Evolutionary conservation across 805 yeast genomes (phyloP).

Genomic region (Kazachstania africana): DNA sequence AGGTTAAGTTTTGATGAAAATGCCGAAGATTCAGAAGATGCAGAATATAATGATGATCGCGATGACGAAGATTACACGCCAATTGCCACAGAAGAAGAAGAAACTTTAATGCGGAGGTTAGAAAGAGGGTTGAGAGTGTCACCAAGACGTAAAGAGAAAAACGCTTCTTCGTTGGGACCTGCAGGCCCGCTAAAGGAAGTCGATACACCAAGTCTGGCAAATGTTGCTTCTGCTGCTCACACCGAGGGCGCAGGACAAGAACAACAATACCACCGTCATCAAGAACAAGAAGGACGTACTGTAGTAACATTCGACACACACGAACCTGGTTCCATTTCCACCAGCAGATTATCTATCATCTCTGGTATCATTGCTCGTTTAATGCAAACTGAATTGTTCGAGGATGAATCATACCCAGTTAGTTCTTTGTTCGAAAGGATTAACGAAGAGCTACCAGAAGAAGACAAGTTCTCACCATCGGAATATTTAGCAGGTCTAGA

Average conservation of each 20-base stretch:
- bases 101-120: slow-evolving; percentile 19
- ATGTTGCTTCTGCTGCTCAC: slow-evolving; percentile 8
- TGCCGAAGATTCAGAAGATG: slow-evolving; percentile 22
- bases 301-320: slow-evolving; percentile 9
- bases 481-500: slow-evolving; percentile 36
- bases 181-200: slow-evolving; percentile 18
- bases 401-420: slow-evolving; percentile 33
- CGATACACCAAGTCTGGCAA: slow-evolving; percentile 11
- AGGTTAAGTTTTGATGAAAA: slow-evolving; percentile 20
- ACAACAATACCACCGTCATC: slow-evolving; percentile 12
- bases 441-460: slow-evolving; percentile 35
- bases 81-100: slow-evolving; percentile 22
- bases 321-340: slow-evolving; percentile 33
- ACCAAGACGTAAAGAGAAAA: slow-evolving; percentile 17
- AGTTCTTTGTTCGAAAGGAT: slow-evolving; percentile 30
- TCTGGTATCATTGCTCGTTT: slow-evolving; percentile 36
- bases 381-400: slow-evolving; percentile 33
- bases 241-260: slow-evolving; percentile 4
- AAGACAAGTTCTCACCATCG: slow-evolving; percentile 33
- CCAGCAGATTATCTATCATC: slow-evolving; percentile 36
- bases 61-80: slow-evolving; percentile 16
- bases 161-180: background rate
- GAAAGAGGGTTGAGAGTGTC: slow-evolving; percentile 21
- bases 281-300: slow-evolving; percentile 1
- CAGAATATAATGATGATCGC: slow-evolving; percentile 15